Evolutionary conservation across 2,329 filamentous ascomycete genomes (phyloP), one percentile per base, ranked within the genome.

Genomic region (Cladosporium sp.): DNA sequence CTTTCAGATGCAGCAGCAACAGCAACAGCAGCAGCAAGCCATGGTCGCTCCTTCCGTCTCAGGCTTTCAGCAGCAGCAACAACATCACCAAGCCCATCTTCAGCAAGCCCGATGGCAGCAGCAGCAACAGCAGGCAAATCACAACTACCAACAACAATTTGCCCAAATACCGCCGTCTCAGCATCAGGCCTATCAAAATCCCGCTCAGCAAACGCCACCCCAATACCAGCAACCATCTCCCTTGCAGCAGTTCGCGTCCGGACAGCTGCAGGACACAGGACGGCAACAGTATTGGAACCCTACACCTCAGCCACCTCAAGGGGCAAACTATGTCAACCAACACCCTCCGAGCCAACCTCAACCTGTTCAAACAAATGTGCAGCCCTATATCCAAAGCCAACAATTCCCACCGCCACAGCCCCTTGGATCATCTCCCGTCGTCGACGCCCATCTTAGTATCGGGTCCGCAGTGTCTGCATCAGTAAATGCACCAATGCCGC

Each of bases 41-140:
- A 47, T 40, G 43, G 43, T n/a, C 36, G 36, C 44, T 15, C 44
- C 44, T 47, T 47, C 44, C 44, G 44, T 47, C 34, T 39, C 44
- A 29, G 29, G 11, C 15, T 20, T 24, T 19, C 22, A 29, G 13
- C 29, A 32, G 13, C 42, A 44, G 29, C 42, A 44, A 29, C 22
- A 27, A 27, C 22, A 27, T 27, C 22, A n/a, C n/a, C n/a, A 27
- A 27, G 22, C 30, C 19, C 22, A 29, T 11, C 30, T 44, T 34
- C 42, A 44, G 27, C 42, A 44, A 20, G 22, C 17, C 43, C 44
- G 34, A 18, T 39, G 37, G 37, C 44, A 47, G 19, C 27, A 40
- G 9, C 22, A 19, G 11, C n/a, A n/a, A n/a, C n/a, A n/a, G n/a
- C n/a, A n/a, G n/a, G n/a, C n/a, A n/a, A 20, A 18, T 39, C 11